Conservation (phyloP, 192 early-diverging fungal species). For the Cetraspora pellucida region DNA sequence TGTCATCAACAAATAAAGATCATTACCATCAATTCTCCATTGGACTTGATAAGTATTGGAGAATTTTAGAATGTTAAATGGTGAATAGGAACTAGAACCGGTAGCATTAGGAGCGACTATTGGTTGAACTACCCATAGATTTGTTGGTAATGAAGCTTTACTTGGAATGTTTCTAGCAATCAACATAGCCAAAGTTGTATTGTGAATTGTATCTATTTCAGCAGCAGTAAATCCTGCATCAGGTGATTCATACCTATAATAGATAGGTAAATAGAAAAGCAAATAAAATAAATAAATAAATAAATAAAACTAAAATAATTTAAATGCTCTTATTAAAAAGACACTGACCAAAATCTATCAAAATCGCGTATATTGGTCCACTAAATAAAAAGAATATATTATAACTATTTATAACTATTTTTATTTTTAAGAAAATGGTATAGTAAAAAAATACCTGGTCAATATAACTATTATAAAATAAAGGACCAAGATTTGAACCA, state of each 20-base stretch:
- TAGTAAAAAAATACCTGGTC: neutral
- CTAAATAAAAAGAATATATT: constrained; percentile 31
- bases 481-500: no score
- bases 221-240: constrained; percentile 34
- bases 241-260: constrained; percentile 35
- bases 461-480: neutral
- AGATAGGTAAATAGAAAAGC: no score
- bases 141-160: neutral
- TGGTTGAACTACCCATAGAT: constrained; percentile 12
- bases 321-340: no score
- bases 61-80: neutral
- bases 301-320: no score
- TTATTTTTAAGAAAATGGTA: constrained; percentile 21
- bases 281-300: no score
- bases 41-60: neutral
- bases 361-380: constrained; percentile 49
- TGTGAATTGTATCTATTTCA: constrained; percentile 33
- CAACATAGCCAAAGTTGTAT: constrained; percentile 33
- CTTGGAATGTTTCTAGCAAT: neutral
- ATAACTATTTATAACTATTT: no score
- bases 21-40: neutral
- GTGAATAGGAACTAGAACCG: neutral
- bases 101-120: neutral
- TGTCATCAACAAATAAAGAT: neutral
- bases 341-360: constrained; percentile 54